Evolutionary conservation across 768 basidiomycete species (phyloP).

Genomic region (Phaeotremella fagi): DNA sequence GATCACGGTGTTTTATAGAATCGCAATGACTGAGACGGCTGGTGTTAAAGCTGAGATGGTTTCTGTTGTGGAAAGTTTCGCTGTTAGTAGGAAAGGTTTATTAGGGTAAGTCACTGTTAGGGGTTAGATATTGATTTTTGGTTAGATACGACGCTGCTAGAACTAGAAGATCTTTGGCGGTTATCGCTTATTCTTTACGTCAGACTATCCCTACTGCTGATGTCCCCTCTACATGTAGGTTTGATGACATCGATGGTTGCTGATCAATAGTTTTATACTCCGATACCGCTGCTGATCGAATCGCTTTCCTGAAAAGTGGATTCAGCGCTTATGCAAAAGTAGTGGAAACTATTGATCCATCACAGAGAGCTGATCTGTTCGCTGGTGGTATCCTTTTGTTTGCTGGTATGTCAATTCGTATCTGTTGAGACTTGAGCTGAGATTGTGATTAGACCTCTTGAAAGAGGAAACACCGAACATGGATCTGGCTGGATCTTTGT

Average conservation of each 20-base stretch:
- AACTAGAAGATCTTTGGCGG: conserved; percentile 46
- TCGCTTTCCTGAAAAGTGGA: conserved; percentile 61
- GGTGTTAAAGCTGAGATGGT: conserved; percentile 66
- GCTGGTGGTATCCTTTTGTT: conserved; percentile 76
- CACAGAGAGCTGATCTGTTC: conserved; percentile 68
- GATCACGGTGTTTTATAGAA: conserved; percentile 76
- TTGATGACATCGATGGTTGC: background rate
- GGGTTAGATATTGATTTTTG: background rate
- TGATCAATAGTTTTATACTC: conserved; percentile 19
- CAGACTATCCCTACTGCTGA: conserved; percentile 59
- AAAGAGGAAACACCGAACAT: conserved; percentile 77
- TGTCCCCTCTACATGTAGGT: conserved; percentile 8
- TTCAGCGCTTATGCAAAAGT: conserved; percentile 62
- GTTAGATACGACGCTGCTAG: conserved; percentile 28
- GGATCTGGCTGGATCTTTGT: conserved; percentile 72
- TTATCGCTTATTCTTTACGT: conserved; percentile 75
- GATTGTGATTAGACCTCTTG: conserved; percentile 59
- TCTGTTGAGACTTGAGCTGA: background rate
- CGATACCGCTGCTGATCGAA: conserved; percentile 59
- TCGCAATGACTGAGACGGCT: conserved; percentile 80
- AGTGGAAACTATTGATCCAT: conserved; percentile 56
- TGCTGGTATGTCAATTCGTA: conserved; percentile 55
- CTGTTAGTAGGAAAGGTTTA: conserved; percentile 38
- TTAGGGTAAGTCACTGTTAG: conserved; percentile 2
- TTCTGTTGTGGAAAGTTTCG: conserved; percentile 62